Evolutionary conservation across 140 eudicot genomes (phyloP), one percentile per base, ranked within the genome.

Genomic region (Flaveria floridana): DNA sequence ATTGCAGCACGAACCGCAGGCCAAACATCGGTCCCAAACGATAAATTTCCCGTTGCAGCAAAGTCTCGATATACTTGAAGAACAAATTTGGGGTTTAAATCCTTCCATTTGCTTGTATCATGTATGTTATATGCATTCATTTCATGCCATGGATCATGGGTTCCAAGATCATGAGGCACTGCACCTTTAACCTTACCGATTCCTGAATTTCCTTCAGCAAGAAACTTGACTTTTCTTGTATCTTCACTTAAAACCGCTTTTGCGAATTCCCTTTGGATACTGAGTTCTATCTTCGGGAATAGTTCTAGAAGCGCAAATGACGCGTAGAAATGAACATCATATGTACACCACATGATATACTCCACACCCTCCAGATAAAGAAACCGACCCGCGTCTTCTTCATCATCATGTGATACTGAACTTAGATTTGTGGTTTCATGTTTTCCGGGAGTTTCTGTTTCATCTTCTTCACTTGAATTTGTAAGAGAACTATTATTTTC

Each of bases 111-210:
- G 58, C 96, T 88, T 1, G 99, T 95, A 66, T 95, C 97, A 16
- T 95, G 99, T 76, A 95, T 95, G 76, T 95, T 95, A 66, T 95
- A 95, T 1, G 99, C 99, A 66, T 95, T 95, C 99, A 95, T 95
- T 70, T 95, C 99, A 65, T 88, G 96, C 99, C 99, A 95, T 19
- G 99, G 99, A 65, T 95, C 99, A 72, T 95, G 99, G 23, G 90
- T 95, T 62, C 99, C 99, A 21, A 95, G 91, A 85, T 95, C 99
- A 72, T 95, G 99, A 34, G 99, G 99, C 41, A 95, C 86, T 3
- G 99, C 96, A 26, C 99, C 99, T 75, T 87, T 91, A 7, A 80
- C 97, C 76, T 95, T 95, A 4, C 99, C 89, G 15, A 88, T 94
- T 65, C 99, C 99, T 51, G 81, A 81, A 42, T 95, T 91, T 6